These are phyloP conservation scores for Stropharia rugosoannulata DNA, from an alignment of 768 basidiomycete species.

Conservation along the genomic window DNA sequence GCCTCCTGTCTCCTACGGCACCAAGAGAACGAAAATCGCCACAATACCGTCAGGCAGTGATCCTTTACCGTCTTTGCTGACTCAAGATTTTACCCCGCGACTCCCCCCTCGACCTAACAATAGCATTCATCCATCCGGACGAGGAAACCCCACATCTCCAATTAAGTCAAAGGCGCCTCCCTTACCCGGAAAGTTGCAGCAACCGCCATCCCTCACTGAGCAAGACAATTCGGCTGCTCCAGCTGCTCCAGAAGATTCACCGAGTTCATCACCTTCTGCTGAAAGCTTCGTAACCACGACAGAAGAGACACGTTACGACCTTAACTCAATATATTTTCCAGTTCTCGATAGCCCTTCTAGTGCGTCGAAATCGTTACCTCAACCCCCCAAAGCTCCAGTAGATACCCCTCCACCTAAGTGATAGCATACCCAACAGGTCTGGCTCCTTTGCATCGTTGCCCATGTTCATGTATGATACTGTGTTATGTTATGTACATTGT, in stretches of 20 bases:
- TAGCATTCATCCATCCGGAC: constrained; percentile 79
- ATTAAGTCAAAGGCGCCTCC: constrained; percentile 29
- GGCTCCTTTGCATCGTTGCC: constrained; percentile 11
- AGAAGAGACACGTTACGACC: constrained; percentile 12
- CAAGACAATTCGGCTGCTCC: constrained; percentile 11
- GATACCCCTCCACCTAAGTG: constrained; percentile 15
- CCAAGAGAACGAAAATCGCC: constrained; percentile 65
- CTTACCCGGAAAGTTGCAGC: constrained; percentile 23
- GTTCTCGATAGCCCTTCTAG: constrained; percentile 11
- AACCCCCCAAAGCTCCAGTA: not conserved
- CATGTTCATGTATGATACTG: not conserved
- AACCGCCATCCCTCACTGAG: constrained; percentile 20
- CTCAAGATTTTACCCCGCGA: constrained; percentile 72
- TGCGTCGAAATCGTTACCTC: constrained; percentile 6
- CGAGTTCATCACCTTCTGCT: constrained; percentile 24
- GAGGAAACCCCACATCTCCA: constrained; percentile 52
- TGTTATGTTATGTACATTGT: constrained; percentile 11
- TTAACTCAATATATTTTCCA: constrained; percentile 20
- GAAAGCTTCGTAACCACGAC: constrained; percentile 5
- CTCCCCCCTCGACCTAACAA: constrained; percentile 66
- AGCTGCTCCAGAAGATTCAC: constrained; percentile 15
- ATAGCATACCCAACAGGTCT: constrained; percentile 9
- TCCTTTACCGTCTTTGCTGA: constrained; percentile 22
- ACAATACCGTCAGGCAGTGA: constrained; percentile 39
- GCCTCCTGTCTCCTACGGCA: constrained; percentile 62